Evolutionary conservation across 2,329 filamentous ascomycete species (phyloP), one percentile per base, ranked within the genome.

Genomic region (Penicillium decumbens): DNA sequence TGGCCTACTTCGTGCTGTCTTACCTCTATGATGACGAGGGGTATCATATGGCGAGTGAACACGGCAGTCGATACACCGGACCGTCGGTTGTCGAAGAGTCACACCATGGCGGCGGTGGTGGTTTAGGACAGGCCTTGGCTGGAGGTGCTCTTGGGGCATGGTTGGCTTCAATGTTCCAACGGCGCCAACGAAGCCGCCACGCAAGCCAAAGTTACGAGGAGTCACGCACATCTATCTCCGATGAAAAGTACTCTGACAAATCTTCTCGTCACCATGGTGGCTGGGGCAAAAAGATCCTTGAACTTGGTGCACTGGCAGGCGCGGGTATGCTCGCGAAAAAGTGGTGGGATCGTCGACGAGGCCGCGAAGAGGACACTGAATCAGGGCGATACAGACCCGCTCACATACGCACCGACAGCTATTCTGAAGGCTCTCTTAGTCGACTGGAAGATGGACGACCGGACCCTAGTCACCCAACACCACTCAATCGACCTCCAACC

Each of bases 1-100:
- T 90, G 1, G 56, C 83, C 12, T 96, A 90, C 70, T 95, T 97
- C 61, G 75, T 92, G 47, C 75, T 95, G 29, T 86, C 85, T 56
- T 95, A 88, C 69, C 77, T 81, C 68, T 84, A 73, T 70, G 83
- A 72, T 30, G 60, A 59, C n/a, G 63, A 67, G 45, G 62, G 65
- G 70, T 80, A 63, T 59, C 78, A 65, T 64, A 74, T 63, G 72
- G 73, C 69, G 51, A 78, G 79, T 57, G 76, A 81, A 38, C 80
- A 81, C 59, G 73, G 80, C 29, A 80, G 83, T 43, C 83, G 82
- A 30, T 70, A 72, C 27, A 71, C 71, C 2, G 73, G 72, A 4
- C 79, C 77, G 13, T 79, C 81, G 6, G 74, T 76, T 18, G 72
- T 76, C 7, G 73, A 75, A 54, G 74, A 74, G 38, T 70, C 67